Evolutionary conservation across 1,284 basidiomycete genomes (phyloP).

Genomic region (Moesziomyces globuligerus): DNA sequence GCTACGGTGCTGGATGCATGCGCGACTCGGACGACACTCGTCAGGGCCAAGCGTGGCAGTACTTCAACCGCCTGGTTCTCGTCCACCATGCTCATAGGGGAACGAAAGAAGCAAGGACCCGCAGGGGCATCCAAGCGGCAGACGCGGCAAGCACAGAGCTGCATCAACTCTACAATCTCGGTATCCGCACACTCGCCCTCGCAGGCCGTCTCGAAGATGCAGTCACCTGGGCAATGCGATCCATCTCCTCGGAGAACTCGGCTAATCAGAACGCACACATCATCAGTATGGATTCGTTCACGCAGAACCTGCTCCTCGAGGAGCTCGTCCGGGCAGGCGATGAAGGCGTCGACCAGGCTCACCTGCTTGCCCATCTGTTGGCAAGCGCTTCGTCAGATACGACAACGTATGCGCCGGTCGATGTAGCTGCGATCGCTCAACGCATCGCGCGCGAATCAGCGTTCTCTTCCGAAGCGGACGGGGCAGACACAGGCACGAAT

Average conservation of each 20-base stretch:
- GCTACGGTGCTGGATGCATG: slow-evolving; percentile 11
- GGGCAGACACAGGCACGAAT: not conserved
- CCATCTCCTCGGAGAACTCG: too few species aligned
- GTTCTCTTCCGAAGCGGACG: not conserved
- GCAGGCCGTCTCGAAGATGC: slow-evolving; percentile 40
- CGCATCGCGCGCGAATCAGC: slow-evolving; percentile 10
- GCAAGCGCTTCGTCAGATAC: not conserved
- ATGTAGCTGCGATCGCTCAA: slow-evolving; percentile 12
- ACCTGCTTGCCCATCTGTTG: slow-evolving; percentile 2
- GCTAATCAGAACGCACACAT: slow-evolving; percentile 2
- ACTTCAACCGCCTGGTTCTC: slow-evolving; percentile 12
- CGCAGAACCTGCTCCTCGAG: slow-evolving; percentile 30
- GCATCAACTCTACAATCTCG: slow-evolving; percentile 31
- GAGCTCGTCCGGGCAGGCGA: slow-evolving; percentile 32
- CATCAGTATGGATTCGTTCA: slow-evolving; percentile 22
- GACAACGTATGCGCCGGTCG: not conserved
- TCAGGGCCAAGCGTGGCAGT: slow-evolving; percentile 12
- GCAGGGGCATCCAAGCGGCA: too few species aligned
- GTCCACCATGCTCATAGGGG: slow-evolving; percentile 13
- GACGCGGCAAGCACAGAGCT: slow-evolving; percentile 15
- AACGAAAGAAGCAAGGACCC: slow-evolving; percentile 8
- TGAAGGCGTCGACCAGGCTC: slow-evolving; percentile 5
- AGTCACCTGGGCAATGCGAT: slow-evolving; percentile 16
- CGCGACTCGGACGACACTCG: not conserved
- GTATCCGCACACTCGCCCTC: slow-evolving; percentile 34